Percentiles rank a stretch among this genome's conserved stretches.
phyloP scores from a whole-genome alignment of 345 rosid species.

The Cochlearia excelsa region DNA sequence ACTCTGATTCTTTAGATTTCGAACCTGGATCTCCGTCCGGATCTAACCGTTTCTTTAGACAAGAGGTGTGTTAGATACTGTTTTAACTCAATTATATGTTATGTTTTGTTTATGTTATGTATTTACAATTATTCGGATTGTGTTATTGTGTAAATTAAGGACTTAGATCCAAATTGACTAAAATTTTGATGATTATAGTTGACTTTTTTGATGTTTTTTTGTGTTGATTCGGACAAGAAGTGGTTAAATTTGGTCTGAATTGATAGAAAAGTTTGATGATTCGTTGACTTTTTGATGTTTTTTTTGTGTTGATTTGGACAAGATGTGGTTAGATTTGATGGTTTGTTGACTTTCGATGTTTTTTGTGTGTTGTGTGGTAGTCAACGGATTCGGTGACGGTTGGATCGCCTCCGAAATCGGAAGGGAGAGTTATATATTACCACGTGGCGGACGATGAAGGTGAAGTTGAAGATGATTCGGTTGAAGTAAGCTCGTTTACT shows the following conservation, averaged over 20 bases:
- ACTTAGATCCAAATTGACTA: not conserved
- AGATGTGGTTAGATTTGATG: not conserved
- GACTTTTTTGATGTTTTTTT: not conserved
- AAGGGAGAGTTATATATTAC: slow-evolving; percentile 83
- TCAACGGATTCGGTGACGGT: slow-evolving; percentile 58
- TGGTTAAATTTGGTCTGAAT: not conserved
- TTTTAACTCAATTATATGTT: too few relatives aligned
- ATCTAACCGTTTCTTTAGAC: slow-evolving; percentile 54
- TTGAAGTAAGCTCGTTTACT: slow-evolving; percentile 52
- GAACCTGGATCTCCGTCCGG: slow-evolving; percentile 48
- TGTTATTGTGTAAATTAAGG: too few relatives aligned
- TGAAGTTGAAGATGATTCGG: slow-evolving; percentile 58
- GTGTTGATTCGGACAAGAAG: too few relatives aligned
- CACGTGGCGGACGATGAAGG: slow-evolving; percentile 71
- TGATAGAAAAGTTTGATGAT: not conserved
- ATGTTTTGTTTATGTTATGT: too few relatives aligned
- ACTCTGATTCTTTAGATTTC: slow-evolving; percentile 57
- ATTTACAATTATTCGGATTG: too few relatives aligned
- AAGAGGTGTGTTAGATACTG: slow-evolving; percentile 46
- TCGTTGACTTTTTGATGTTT: not conserved
- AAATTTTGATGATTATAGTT: not conserved
- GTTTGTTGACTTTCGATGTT: slow-evolving; percentile 25
- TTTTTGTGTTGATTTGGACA: too few relatives aligned
- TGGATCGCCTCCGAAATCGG: slow-evolving; percentile 65
- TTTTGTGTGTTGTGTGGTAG: slow-evolving; percentile 34